phyloP scores from a whole-genome alignment of 23 red algal species.

The Pyropia haitanensis region DNA sequence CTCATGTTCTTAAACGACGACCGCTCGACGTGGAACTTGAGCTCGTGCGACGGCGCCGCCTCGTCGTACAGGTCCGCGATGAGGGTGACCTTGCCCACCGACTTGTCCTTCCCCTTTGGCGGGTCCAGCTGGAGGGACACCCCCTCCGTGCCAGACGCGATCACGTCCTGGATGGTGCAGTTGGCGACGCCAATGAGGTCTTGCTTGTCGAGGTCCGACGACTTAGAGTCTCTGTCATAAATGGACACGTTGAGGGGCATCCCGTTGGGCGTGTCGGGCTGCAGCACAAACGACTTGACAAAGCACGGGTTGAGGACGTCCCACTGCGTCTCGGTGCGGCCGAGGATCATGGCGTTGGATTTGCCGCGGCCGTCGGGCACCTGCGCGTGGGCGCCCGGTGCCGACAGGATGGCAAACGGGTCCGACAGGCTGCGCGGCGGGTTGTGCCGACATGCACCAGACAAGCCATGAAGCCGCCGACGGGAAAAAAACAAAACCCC shows the following conservation, averaged over 20 bases:
- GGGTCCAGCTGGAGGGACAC: slow-evolving; percentile 33
- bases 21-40: slow-evolving; percentile 20
- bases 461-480: background rate
- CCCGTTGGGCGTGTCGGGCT: slow-evolving; percentile 19
- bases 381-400: background rate
- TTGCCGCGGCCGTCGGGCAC: background rate
- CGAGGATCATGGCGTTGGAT: slow-evolving; percentile 2
- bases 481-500: background rate
- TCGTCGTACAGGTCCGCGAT: slow-evolving; percentile 41
- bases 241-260: slow-evolving; percentile 28
- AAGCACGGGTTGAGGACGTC: slow-evolving; percentile 65
- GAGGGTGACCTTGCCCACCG: slow-evolving; percentile 35
- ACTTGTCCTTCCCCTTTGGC: slow-evolving; percentile 25
- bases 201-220: slow-evolving; percentile 54
- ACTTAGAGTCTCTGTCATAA: slow-evolving; percentile 59
- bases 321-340: slow-evolving; percentile 65
- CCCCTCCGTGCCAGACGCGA: slow-evolving; percentile 35
- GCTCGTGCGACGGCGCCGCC: slow-evolving; percentile 24
- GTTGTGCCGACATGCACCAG: too few relatives aligned
- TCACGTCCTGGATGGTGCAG: slow-evolving; percentile 37
- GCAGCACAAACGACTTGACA: slow-evolving; percentile 49
- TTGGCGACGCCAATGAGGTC: slow-evolving; percentile 41
- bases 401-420: background rate
- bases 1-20: slow-evolving; percentile 55
- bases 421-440: background rate